A percentile compares a stretch with the other conserved stretches of the same genome.
These are phyloP conservation scores for Emergomyces orientalis DNA, from an alignment of 2,329 filamentous ascomycete genomes.

Conservation along the genomic window DNA sequence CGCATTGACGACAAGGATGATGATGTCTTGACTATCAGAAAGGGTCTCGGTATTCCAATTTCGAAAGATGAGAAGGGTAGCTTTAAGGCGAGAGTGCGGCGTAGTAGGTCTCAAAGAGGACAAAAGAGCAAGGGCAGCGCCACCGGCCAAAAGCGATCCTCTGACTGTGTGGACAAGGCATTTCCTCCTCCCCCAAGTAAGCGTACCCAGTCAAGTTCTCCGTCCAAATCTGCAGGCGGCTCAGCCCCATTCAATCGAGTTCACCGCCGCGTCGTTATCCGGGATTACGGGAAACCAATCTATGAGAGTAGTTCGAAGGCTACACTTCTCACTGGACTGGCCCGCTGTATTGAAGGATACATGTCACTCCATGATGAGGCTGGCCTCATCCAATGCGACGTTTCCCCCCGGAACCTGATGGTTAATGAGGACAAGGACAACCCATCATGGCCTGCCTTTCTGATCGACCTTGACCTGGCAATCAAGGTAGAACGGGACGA, in stretches of 20 bases:
- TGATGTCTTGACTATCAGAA: constrained; percentile 23
- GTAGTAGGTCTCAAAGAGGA: neutral
- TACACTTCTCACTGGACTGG: neutral
- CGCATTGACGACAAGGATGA: constrained; percentile 40
- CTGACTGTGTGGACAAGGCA: neutral
- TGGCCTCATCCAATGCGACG: neutral
- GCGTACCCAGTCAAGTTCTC: neutral
- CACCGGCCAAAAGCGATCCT: neutral
- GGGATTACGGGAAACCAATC: neutral
- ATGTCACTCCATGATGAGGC: neutral
- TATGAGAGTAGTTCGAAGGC: neutral
- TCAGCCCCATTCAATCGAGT: neutral
- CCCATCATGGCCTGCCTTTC: neutral
- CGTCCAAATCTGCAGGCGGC: neutral
- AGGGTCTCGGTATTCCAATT: constrained; percentile 33
- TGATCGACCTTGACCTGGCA: neutral
- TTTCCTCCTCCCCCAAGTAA: neutral
- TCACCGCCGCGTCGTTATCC: neutral
- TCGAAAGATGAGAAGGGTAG: constrained; percentile 17
- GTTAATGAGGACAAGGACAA: neutral
- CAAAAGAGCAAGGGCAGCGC: neutral
- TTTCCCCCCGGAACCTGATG: neutral
- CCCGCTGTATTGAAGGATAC: neutral
- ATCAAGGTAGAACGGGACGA: neutral
- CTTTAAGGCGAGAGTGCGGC: neutral